Evolutionary conservation across 345 rosid genomes (phyloP).

Genomic region (Heritiera fomes): DNA sequence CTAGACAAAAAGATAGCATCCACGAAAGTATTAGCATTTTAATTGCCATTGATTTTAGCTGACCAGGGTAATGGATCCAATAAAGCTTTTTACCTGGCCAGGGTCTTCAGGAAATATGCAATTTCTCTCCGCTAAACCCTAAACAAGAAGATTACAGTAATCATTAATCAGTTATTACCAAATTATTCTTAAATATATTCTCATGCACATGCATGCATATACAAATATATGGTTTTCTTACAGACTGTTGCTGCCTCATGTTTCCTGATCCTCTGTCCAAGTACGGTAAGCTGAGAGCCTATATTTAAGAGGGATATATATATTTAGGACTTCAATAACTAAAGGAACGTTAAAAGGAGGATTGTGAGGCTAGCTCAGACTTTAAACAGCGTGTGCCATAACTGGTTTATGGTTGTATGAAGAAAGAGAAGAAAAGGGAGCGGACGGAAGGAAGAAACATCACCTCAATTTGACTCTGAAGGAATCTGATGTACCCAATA

Average conservation of each 20-base stretch:
- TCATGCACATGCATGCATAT: conserved; percentile 11
- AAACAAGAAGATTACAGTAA: conserved; percentile 20
- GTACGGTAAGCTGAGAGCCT: conserved; percentile 98
- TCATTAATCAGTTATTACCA: conserved; percentile 34
- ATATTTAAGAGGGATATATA: conserved; percentile 26
- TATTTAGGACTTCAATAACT: conserved; percentile 20
- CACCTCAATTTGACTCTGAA: conserved; percentile 98
- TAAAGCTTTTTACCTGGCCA: conserved; percentile 63
- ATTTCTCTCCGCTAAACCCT: conserved; percentile 78
- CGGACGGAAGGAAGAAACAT: conserved; percentile 27
- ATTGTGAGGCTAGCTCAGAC: neutral
- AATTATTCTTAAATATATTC: neutral
- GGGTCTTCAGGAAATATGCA: conserved; percentile 90
- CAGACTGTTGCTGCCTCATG: conserved; percentile 60
- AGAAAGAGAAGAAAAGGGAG: conserved; percentile 11
- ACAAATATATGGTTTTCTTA: conserved; percentile 40
- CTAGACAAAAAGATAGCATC: conserved; percentile 39
- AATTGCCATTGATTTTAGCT: neutral
- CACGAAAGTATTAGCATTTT: neutral
- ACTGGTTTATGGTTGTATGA: conserved; percentile 32
- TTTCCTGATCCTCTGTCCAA: conserved; percentile 70
- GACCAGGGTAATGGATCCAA: conserved; percentile 39
- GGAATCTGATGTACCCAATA: conserved; percentile 99
- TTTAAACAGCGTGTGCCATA: conserved; percentile 25
- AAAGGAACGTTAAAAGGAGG: conserved; percentile 13